These are phyloP conservation scores for Neopestalotiopsis sp. DNA, from an alignment of 2,329 filamentous ascomycete genomes.

Conservation along the genomic window DNA sequence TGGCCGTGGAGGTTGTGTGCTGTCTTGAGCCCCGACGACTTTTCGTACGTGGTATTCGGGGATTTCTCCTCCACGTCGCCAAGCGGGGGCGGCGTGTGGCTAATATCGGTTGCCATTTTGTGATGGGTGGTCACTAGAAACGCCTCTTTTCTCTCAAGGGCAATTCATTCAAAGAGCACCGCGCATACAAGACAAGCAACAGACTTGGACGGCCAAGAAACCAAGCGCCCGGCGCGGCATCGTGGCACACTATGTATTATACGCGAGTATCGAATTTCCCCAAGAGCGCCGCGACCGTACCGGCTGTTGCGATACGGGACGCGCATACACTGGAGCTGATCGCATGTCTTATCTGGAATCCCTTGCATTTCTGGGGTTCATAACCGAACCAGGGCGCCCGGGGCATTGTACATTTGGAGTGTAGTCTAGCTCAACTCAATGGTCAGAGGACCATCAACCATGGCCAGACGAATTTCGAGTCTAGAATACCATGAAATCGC, in stretches of 20 bases:
- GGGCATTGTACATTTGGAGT: background rate
- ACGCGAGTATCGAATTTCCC: background rate
- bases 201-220: conserved; percentile 8
- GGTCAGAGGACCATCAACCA: background rate
- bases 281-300: background rate
- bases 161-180: background rate
- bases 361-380: background rate
- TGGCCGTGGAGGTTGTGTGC: conserved; percentile 20
- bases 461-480: background rate
- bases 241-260: conserved; percentile 2
- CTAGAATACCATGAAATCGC: background rate
- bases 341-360: conserved; percentile 1
- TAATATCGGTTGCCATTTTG: conserved; percentile 16
- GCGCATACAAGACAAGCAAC: background rate
- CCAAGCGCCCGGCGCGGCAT: conserved; percentile 14
- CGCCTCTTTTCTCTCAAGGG: background rate
- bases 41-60: background rate
- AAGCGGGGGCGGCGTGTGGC: conserved; percentile 11
- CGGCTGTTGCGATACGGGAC: background rate
- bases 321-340: background rate
- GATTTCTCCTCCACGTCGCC: conserved; percentile 7
- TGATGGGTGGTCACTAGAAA: background rate
- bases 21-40: conserved; percentile 21
- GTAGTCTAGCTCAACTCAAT: background rate
- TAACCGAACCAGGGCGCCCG: background rate